Base-by-base conservation (phyloP, 1,284 basidiomycete species). In the Tilletia walkeri region DNA sequence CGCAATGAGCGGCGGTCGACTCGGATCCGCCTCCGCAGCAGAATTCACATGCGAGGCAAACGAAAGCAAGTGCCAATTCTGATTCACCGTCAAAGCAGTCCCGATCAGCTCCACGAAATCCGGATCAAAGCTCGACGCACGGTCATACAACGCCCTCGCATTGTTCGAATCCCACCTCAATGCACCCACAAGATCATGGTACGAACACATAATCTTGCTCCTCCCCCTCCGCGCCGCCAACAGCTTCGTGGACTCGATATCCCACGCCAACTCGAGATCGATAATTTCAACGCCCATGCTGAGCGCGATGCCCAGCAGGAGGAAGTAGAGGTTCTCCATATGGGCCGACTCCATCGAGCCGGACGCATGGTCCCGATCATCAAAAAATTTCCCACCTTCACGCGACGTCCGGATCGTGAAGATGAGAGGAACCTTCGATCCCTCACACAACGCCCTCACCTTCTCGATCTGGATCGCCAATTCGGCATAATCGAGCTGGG, bases 191-290 rank as follows among this genome's bases (percentile, higher is more conserved):
- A 68, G 45, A 59, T 73, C 72, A 67, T 73, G 72, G 50, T 71
- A 73, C 14, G 53, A 63, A 47, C 61, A 56, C 14, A 71, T 66
- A n/a, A 69, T 66, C 45, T 39, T 54, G 16, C 70, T 72, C 36
- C 54, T 30, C 45, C 69, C 72, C 7, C 65, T 49, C 10, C 50
- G 20, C 7, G 49, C 20, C 0, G 71, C 20, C 18, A 73, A 34
- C 16, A 4, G 9, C 6, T 18, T 38, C 14, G 66, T 67, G 10
- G 50, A 4, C 3, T 30, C 30, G n/a, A 65, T 36, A 10, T 39
- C 53, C 71, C 71, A 72, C 18, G 68, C 71, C 18, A 73, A 24
- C 66, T 73, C 72, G 30, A 72, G 41, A 45, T 73, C 72, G 34
- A 73, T 34, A 34, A 71, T 20, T 61, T 73, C 72, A 16, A 71